These are phyloP conservation scores for Rhizophagus prolifer DNA, from an alignment of 192 early-diverging fungal species.

Conservation along the genomic window DNA sequence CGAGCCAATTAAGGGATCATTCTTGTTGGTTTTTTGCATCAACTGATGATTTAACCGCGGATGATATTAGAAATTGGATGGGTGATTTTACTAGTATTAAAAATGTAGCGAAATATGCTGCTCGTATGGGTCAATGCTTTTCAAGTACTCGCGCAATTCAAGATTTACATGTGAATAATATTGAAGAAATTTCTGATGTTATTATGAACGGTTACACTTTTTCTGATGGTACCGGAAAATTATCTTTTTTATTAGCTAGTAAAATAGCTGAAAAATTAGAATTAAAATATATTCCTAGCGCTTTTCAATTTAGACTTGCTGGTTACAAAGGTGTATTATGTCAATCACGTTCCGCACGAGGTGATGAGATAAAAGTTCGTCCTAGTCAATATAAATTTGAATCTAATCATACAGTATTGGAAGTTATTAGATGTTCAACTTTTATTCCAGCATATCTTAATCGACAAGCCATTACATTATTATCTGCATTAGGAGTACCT, in stretches of 20 bases:
- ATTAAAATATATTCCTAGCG: slow-evolving; percentile 48
- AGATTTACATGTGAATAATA: slow-evolving; percentile 38
- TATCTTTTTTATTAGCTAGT: slow-evolving; percentile 51
- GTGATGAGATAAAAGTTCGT: slow-evolving; percentile 47
- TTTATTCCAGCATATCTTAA: slow-evolving; percentile 59
- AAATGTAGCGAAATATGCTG: slow-evolving; percentile 67
- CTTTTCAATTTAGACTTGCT: slow-evolving; percentile 71
- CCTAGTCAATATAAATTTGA: slow-evolving; percentile 63
- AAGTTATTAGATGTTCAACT: slow-evolving; percentile 56
- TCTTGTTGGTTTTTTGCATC: slow-evolving; percentile 75
- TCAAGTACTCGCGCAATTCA: slow-evolving; percentile 61
- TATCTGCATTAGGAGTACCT: slow-evolving; percentile 56
- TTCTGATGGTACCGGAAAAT: slow-evolving; percentile 73
- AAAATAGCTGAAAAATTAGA: slow-evolving; percentile 42
- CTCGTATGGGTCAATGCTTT: slow-evolving; percentile 74
- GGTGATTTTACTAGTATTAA: slow-evolving; percentile 65
- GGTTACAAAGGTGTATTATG: slow-evolving; percentile 67
- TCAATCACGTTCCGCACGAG: slow-evolving; percentile 32
- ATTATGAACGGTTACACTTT: slow-evolving; percentile 57
- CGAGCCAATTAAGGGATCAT: slow-evolving; percentile 62
- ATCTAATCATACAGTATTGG: slow-evolving; percentile 47
- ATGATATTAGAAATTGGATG: slow-evolving; percentile 65
- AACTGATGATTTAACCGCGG: slow-evolving; percentile 40
- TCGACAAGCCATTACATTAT: slow-evolving; percentile 64
- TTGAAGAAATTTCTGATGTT: slow-evolving; percentile 58